Evolutionary conservation across 1,284 basidiomycete genomes (phyloP).

Genomic region (Boletus sp.): DNA sequence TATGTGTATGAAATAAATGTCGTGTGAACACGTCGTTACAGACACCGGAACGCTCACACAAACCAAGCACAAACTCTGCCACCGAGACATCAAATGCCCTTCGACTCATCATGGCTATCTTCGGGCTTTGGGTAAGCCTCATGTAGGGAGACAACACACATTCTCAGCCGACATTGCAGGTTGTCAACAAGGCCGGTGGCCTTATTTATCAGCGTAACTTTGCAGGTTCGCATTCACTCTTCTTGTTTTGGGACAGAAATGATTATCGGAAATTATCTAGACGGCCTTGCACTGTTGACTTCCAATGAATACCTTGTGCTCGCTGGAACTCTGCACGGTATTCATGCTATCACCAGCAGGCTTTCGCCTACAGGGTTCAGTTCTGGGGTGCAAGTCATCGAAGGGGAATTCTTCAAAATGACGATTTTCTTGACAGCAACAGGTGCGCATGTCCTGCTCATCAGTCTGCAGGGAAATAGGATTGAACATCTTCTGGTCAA

Average conservation of each 20-base stretch:
- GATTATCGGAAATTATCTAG: conserved; percentile 39
- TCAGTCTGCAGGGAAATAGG: not conserved
- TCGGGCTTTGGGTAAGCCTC: conserved; percentile 70
- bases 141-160: not conserved
- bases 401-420: conserved; percentile 92
- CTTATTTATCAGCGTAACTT: conserved; percentile 93
- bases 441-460: conserved; percentile 50
- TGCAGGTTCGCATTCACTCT: conserved; percentile 52
- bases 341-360: conserved; percentile 94
- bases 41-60: not conserved
- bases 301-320: conserved; percentile 98
- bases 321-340: conserved; percentile 95
- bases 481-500: conserved; percentile 33
- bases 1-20: not conserved
- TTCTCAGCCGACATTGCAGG: conserved; percentile 42
- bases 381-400: conserved; percentile 90
- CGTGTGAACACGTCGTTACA: conserved; percentile 14
- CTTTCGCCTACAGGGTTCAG: conserved; percentile 81
- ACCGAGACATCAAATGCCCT: not conserved
- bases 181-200: conserved; percentile 98
- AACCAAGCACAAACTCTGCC: not conserved
- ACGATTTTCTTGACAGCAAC: conserved; percentile 89
- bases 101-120: conserved; percentile 58
- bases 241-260: conserved; percentile 2
- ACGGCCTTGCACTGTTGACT: conserved; percentile 80